Evolutionary conservation across 257 asterid species (phyloP), one percentile per base, ranked within the genome.

Genomic region (Solanum corneliomulleri): DNA sequence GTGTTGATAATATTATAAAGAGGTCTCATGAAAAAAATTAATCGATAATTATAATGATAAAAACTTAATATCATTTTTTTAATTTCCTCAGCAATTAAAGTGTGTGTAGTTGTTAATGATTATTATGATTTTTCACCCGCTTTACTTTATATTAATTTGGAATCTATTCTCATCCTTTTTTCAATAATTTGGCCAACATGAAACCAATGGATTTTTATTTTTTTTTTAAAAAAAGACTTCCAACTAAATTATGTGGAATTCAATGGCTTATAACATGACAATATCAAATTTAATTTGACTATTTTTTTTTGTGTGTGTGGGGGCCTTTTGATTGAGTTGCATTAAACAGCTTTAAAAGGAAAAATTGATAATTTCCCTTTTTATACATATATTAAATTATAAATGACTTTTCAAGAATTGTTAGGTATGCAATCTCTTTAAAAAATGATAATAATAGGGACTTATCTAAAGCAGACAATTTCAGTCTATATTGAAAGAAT

Each of bases 111-210:
- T 35, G 45, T 33, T 70, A 16, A 85, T 41, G 86, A 87, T 56
- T 69, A 44, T 80, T 56, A 41, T 27, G 49, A 71, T 69, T 71
- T 71, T 81, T 23, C 87, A 49, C 35, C 25, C 49, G 15, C 62
- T 9, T 56, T n/a, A 66, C 85, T 76, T 88, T 89, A 82, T 84
- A 68, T 60, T 83, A 82, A 52, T 58, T 86, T 88, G 90, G 89
- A 87, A 86, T 56, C 20, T 56, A 56, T 69, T 44, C 75, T 77
- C 49, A 83, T 88, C 49, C 39, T 11, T 72, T 77, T 45, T 77
- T 75, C 89, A 69, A 58, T 82, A 88, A 83, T 70, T 87, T 89
- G 83, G 74, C 87, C 83, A 81, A 88, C 89, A 89, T 86, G 60
- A 49, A 87, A 86, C 70, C 69, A 81, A 60, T 31, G 31, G 15